A percentile compares a stretch with the other conserved stretches of the same genome.
Evolutionary conservation across 805 yeast genomes (phyloP).

Genomic region (Metschnikowia continentalis): DNA sequence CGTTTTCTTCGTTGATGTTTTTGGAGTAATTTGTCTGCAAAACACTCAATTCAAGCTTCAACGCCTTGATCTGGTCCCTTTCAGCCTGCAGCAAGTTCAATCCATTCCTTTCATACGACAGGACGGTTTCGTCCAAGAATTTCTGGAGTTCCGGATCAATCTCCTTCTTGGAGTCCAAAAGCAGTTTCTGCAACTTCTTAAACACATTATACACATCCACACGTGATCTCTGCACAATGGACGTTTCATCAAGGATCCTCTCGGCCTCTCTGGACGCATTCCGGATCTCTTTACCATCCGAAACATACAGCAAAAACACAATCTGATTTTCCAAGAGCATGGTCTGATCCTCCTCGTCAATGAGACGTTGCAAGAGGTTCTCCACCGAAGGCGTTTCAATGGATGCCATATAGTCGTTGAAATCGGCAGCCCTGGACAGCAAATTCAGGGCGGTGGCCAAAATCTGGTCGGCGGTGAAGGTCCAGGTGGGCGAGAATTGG

Average conservation of each 20-base stretch:
- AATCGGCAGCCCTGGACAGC: conserved; percentile 39
- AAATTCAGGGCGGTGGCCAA: conserved; percentile 33
- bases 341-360: conserved; percentile 48
- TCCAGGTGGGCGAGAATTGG: conserved; percentile 48
- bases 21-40: conserved; percentile 55
- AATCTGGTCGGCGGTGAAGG: conserved; percentile 51
- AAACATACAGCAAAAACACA: conserved; percentile 70
- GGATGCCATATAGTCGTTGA: conserved; percentile 54
- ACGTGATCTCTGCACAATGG: conserved; percentile 63
- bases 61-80: conserved; percentile 52
- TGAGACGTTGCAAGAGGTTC: conserved; percentile 50
- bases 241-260: conserved; percentile 49
- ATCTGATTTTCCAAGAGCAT: conserved; percentile 46
- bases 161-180: conserved; percentile 19
- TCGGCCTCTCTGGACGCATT: conserved; percentile 68
- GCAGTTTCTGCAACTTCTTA: conserved; percentile 44
- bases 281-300: conserved; percentile 58
- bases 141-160: conserved; percentile 52
- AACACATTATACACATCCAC: conserved; percentile 60
- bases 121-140: conserved; percentile 53
- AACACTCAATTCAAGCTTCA: conserved; percentile 57
- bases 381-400: conserved; percentile 51
- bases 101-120: conserved; percentile 63
- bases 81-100: conserved; percentile 53
- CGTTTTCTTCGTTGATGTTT: conserved; percentile 70